Percentiles rank a stretch among this genome's conserved stretches.
phyloP scores from a whole-genome alignment of 192 early-diverging fungal species.

The Chytriomyces hyalinus region DNA sequence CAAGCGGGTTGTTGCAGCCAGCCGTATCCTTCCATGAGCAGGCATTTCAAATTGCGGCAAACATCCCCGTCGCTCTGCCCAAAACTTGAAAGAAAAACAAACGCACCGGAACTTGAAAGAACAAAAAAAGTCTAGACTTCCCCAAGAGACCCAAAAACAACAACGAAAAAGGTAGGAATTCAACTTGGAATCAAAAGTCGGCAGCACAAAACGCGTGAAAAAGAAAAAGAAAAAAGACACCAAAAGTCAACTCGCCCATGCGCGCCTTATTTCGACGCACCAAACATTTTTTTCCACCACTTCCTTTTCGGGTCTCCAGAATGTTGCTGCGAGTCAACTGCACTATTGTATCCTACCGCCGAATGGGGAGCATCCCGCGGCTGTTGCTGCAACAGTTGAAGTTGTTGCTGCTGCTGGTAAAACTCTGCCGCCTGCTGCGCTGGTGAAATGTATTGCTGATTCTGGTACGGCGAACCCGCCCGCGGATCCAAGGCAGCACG shows the following conservation, averaged over 20 bases:
- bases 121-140: background rate
- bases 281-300: slow-evolving; percentile 39
- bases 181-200: background rate
- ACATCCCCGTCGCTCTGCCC: too few species aligned
- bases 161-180: background rate
- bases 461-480: slow-evolving; percentile 1
- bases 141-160: background rate
- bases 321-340: background rate
- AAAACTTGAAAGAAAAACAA: too few species aligned
- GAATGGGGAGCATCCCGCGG: too few species aligned
- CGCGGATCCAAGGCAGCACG: slow-evolving; percentile 15
- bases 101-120: background rate
- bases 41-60: too few species aligned
- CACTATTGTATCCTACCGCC: background rate
- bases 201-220: background rate
- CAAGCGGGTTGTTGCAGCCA: too few species aligned
- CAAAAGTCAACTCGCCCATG: too few species aligned
- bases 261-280: background rate
- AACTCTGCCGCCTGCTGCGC: background rate
- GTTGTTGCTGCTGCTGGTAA: slow-evolving; percentile 11
- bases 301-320: slow-evolving; percentile 10
- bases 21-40: too few species aligned
- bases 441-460: background rate
- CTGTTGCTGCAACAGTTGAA: too few species aligned
- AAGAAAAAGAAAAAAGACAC: slow-evolving; percentile 5